Evolutionary conservation across 768 basidiomycete species (phyloP), one percentile per base, ranked within the genome.

Genomic region (Pleurotus eryngii): DNA sequence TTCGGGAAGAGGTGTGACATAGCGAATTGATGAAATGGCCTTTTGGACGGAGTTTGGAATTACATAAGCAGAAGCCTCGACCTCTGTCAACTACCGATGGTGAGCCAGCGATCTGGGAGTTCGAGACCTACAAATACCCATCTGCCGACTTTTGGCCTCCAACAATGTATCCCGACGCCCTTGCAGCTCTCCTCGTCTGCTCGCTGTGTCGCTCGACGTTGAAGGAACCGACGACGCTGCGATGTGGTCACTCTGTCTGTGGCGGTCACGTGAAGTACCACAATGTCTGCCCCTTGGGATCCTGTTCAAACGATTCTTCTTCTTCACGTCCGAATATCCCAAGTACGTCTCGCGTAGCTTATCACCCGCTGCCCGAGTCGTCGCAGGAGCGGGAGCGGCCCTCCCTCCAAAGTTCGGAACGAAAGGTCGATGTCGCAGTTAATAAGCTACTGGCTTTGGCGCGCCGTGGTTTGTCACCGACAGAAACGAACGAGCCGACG

Each of bases 181-280:
- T 71, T 53, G 63, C 14, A 15, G 38, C 74, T 38, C 65, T 82
- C 55, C 72, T 87, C 57, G 56, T 58, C 54, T 91, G 90, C 65
- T 78, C 82, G 3, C 65, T 81, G 69, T 90, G 89, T 62, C 3
- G 85, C 86, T 2, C 72, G 81, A 37, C 76, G 64, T 67, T 94
- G 76, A 78, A 30, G 72, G 70, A 62, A 75, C 92, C 75, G 71
- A 87, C 63, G 74, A 94, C 76, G 0, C 84, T 96, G 40, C 81
- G 76, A 63, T 97, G 94, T 65, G 94, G 94, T 54, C 94, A 97
- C 67, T 80, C 92, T 18, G 60, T 95, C 60, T 97, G 93, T 64
- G 69, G 82, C 0, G 46, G 20, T n/a, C 90, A 91, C 66, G 47
- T 50, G 39, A 55, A 55, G 26, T 38, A 22, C 6, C 15, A 20